phyloP scores from a whole-genome alignment of 2,329 filamentous ascomycete species.

The Alternaria sp. region DNA sequence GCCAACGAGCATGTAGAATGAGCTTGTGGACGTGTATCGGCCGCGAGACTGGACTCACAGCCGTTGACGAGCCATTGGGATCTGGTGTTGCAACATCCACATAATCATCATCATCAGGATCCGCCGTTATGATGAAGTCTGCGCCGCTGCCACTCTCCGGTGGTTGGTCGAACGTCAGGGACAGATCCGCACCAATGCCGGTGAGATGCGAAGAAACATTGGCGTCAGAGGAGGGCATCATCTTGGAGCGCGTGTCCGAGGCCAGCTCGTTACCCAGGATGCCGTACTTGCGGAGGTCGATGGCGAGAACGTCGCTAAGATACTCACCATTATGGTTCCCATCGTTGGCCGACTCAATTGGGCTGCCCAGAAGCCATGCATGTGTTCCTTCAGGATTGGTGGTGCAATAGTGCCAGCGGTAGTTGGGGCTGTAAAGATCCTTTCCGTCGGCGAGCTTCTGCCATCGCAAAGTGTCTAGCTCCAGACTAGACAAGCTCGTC shows the following conservation, averaged over 20 bases:
- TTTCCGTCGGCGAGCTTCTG: slow-evolving; percentile 93
- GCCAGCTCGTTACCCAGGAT: slow-evolving; percentile 81
- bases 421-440: slow-evolving; percentile 91
- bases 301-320: slow-evolving; percentile 90
- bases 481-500: slow-evolving; percentile 88
- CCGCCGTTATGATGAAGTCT: slow-evolving; percentile 90
- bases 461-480: slow-evolving; percentile 88
- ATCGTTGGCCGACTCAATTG: slow-evolving; percentile 73
- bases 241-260: slow-evolving; percentile 53
- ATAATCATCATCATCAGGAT: slow-evolving; percentile 76
- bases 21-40: slow-evolving; percentile 96
- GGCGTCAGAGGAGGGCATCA: slow-evolving; percentile 61
- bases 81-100: slow-evolving; percentile 65
- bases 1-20: slow-evolving; percentile 94
- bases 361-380: slow-evolving; percentile 95
- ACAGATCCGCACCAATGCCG: slow-evolving; percentile 84
- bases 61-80: slow-evolving; percentile 42
- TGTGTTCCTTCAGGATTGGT: slow-evolving; percentile 95
- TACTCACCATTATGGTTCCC: slow-evolving; percentile 85
- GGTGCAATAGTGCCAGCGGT: slow-evolving; percentile 97
- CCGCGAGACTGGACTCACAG: slow-evolving; percentile 63
- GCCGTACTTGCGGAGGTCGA: slow-evolving; percentile 91
- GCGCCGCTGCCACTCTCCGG: slow-evolving; percentile 86
- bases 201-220: slow-evolving; percentile 61
- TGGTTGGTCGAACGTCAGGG: slow-evolving; percentile 84